phyloP scores from a whole-genome alignment of 2,329 filamentous ascomycete genomes.

The Penicillium sclerotiorum region DNA sequence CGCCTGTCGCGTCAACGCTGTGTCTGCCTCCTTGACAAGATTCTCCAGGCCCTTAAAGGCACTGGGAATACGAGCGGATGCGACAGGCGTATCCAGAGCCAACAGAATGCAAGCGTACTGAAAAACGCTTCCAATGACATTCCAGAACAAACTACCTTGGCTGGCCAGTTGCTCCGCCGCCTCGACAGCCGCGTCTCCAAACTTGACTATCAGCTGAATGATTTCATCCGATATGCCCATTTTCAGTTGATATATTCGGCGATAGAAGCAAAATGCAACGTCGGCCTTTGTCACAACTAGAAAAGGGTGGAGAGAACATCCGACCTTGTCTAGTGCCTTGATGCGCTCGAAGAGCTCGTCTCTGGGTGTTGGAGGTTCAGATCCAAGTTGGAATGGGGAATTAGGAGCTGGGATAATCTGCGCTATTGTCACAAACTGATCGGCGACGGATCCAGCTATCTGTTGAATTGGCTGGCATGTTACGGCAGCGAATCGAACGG shows the following conservation, averaged over 20 bases:
- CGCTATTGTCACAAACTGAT: slow-evolving; percentile 31
- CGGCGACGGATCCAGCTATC: slow-evolving; percentile 25
- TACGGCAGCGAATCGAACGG: slow-evolving; percentile 28
- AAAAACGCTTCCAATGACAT: slow-evolving; percentile 36
- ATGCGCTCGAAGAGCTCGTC: slow-evolving; percentile 31
- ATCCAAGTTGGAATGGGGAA: slow-evolving; percentile 26
- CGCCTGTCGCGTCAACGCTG: slow-evolving; percentile 30
- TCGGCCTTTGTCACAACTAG: slow-evolving; percentile 34
- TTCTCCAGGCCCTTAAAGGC: slow-evolving; percentile 32
- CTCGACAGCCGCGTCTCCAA: slow-evolving; percentile 23
- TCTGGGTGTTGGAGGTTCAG: slow-evolving; percentile 12
- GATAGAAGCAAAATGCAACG: slow-evolving; percentile 36
- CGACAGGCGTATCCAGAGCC: slow-evolving; percentile 29
- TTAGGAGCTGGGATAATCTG: slow-evolving; percentile 33
- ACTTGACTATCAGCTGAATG: slow-evolving; percentile 26
- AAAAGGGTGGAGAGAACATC: slow-evolving; percentile 27
- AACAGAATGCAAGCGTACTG: slow-evolving; percentile 34
- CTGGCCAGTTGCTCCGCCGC: slow-evolving; percentile 26
- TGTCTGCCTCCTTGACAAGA: slow-evolving; percentile 29
- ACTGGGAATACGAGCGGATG: slow-evolving; percentile 20
- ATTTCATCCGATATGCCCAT: slow-evolving; percentile 22
- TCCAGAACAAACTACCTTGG: slow-evolving; percentile 33
- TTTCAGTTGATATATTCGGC: slow-evolving; percentile 34
- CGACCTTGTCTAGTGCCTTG: slow-evolving; percentile 17
- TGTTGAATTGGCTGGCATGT: slow-evolving; percentile 27